Evolutionary conservation across 2,329 filamentous ascomycete species (phyloP).

Genomic region (Alternaria incomplexa): DNA sequence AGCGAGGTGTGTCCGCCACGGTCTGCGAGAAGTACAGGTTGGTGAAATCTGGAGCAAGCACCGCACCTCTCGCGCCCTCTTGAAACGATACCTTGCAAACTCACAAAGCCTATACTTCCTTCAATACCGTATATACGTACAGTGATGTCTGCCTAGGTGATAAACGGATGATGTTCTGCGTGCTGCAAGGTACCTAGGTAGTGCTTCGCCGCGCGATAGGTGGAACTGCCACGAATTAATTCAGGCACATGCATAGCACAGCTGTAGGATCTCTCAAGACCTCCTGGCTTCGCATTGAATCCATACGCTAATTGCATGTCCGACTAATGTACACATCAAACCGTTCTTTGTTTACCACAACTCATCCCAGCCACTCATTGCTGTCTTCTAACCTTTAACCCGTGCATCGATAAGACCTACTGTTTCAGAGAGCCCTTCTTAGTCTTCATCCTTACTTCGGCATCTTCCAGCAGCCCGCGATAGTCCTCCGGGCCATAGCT

Average conservation of each 20-base stretch:
- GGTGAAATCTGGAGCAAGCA: not conserved
- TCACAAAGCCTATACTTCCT: not conserved
- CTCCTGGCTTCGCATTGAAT: not conserved
- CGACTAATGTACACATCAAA: not conserved
- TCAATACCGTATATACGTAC: not conserved
- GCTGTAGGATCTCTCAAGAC: not conserved
- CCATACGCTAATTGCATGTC: not conserved
- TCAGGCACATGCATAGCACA: not conserved
- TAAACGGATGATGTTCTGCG: not conserved
- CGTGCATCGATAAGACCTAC: not conserved
- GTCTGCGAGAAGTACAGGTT: not conserved
- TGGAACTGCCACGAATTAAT: not conserved
- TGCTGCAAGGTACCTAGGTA: not conserved
- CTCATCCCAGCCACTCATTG: not conserved
- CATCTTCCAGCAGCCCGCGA: conserved; percentile 52
- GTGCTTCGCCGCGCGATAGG: not conserved
- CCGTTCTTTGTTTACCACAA: no score
- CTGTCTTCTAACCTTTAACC: not conserved
- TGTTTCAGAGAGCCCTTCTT: not conserved
- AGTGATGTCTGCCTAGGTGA: not conserved
- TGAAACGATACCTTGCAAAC: not conserved
- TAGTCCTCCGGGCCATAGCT: conserved; percentile 62
- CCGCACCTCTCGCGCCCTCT: not conserved
- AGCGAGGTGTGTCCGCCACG: not conserved
- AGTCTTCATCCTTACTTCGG: conserved; percentile 55